phyloP scores from a whole-genome alignment of 257 asterid species.

The Verbena officinalis region DNA sequence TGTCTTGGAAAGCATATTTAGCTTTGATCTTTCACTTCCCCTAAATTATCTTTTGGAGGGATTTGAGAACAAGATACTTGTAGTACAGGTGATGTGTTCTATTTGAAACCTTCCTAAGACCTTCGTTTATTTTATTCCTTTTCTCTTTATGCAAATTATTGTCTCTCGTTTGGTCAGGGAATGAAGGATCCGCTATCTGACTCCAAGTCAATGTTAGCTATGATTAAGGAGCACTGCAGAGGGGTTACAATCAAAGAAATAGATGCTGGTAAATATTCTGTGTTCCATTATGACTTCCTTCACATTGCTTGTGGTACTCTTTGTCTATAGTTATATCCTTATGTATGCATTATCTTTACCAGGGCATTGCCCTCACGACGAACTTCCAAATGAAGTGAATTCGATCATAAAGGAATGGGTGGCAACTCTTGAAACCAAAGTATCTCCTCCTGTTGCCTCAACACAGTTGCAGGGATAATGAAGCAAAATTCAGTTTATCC shows the following conservation, averaged over 20 bases:
- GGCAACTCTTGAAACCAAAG: constrained; percentile 40
- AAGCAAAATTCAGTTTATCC: background rate
- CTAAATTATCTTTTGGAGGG: constrained; percentile 76
- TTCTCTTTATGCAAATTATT: constrained; percentile 2
- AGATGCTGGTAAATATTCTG: constrained; percentile 63
- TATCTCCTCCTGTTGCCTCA: constrained; percentile 38
- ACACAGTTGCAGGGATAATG: constrained; percentile 26
- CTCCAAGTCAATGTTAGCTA: constrained; percentile 55
- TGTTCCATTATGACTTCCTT: constrained; percentile 17
- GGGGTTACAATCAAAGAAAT: constrained; percentile 65
- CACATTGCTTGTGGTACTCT: background rate
- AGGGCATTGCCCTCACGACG: constrained; percentile 99
- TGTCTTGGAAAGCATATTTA: constrained; percentile 81
- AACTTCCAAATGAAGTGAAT: constrained; percentile 81
- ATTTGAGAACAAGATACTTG: constrained; percentile 58
- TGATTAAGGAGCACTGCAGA: constrained; percentile 60
- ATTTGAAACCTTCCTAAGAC: constrained; percentile 15
- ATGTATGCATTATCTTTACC: constrained; percentile 29
- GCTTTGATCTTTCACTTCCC: constrained; percentile 85
- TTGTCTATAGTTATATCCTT: constrained; percentile 1
- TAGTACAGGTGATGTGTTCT: constrained; percentile 60
- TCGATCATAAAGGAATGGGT: constrained; percentile 71
- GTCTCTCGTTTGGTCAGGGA: constrained; percentile 56
- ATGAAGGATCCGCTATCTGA: constrained; percentile 78
- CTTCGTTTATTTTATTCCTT: background rate